Conservation (phyloP, 2,329 filamentous ascomycete genomes). For the Microcyclospora pomicola region DNA sequence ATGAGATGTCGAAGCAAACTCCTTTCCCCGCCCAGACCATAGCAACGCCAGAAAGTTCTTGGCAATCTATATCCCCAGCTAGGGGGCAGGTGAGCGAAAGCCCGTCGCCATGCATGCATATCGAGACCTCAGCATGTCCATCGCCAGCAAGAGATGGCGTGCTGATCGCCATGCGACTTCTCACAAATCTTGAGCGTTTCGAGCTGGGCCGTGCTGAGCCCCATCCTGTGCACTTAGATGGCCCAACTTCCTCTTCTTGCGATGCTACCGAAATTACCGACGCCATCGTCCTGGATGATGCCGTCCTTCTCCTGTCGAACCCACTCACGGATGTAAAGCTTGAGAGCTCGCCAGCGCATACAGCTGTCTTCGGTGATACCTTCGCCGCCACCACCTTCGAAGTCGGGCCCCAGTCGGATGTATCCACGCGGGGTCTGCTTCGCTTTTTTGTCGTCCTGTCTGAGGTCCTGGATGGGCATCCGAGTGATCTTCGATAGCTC, state of each 20-base stretch:
- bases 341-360: conserved; percentile 71
- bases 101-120: no score
- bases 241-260: conserved; percentile 38
- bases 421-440: conserved; percentile 52
- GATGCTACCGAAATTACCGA: conserved; percentile 28
- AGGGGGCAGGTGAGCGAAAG: no score
- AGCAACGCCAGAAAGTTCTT: no score
- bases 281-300: conserved; percentile 19
- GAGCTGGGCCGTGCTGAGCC: no score
- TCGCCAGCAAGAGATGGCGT: no score
- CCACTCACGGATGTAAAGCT: conserved; percentile 78
- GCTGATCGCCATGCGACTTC: no score
- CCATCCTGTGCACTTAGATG: conserved; percentile 7
- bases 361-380: conserved; percentile 37
- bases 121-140: no score
- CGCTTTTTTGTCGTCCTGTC: conserved; percentile 53
- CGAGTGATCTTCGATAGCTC: conserved; percentile 72
- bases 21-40: no score
- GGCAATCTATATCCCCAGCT: no score
- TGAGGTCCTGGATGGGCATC: conserved; percentile 54
- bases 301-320: conserved; percentile 71
- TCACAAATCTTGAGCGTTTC: no score
- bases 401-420: conserved; percentile 43
- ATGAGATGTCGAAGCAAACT: no score
- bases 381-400: conserved; percentile 33